phyloP scores from a whole-genome alignment of 345 rosid species.

The Bruguiera sexangula region DNA sequence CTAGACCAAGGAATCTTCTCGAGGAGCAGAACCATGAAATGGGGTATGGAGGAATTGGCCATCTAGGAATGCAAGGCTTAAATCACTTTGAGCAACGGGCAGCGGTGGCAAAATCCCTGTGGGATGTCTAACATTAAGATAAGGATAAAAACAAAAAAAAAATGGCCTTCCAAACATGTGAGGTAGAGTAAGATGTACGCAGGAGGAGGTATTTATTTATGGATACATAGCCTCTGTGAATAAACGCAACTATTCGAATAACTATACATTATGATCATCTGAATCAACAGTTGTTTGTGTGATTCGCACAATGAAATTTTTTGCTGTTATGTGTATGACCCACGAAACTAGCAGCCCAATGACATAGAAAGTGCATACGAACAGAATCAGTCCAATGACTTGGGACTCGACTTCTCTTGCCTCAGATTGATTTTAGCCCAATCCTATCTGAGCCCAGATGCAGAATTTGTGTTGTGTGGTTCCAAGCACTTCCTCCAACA shows the following conservation, averaged over 20 bases:
- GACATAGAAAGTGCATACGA: no score
- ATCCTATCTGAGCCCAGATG: neutral
- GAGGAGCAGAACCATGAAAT: conserved; percentile 32
- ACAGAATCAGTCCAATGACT: no score
- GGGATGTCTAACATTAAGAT: conserved; percentile 30
- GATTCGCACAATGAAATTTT: no score
- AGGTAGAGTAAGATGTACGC: no score
- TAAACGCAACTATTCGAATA: no score
- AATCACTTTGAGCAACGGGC: conserved; percentile 38
- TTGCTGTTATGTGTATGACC: no score
- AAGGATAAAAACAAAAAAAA: neutral
- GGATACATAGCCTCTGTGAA: neutral
- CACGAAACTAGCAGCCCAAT: no score
- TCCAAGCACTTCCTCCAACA: neutral
- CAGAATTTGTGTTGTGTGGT: conserved; percentile 1
- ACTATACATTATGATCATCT: no score
- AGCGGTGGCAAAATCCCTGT: conserved; percentile 35
- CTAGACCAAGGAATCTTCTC: conserved; percentile 29
- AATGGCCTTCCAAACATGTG: neutral
- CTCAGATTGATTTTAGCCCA: neutral
- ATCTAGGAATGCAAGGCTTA: conserved; percentile 22
- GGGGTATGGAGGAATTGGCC: conserved; percentile 27
- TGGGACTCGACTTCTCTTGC: neutral
- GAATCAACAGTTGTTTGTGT: no score
- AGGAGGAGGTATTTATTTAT: neutral